phyloP scores from a whole-genome alignment of 2,329 filamentous ascomycete genomes.

The Aureobasidium sp. region DNA sequence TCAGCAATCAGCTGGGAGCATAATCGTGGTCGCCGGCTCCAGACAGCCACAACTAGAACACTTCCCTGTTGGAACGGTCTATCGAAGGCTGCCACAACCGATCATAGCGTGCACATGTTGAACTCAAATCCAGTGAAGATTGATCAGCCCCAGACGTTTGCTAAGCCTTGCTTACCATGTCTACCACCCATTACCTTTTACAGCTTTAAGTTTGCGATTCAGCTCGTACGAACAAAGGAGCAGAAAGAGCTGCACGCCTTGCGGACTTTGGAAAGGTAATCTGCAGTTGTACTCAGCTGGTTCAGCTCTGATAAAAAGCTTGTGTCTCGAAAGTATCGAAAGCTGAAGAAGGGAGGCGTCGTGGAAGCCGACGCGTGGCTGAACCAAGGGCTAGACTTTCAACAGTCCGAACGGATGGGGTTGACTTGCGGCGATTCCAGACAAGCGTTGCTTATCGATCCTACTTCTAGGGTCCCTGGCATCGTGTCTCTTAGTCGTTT shows the following conservation, averaged over 20 bases:
- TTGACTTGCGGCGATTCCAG: neutral
- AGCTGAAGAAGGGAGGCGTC: conserved; percentile 9
- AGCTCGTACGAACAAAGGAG: neutral
- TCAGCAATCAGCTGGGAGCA: neutral
- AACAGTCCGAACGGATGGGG: neutral
- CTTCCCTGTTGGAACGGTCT: neutral
- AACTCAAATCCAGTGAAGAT: neutral
- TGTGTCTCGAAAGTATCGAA: neutral
- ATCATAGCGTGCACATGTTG: neutral
- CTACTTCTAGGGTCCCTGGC: neutral
- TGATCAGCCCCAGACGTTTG: neutral
- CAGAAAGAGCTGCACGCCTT: too few relatives aligned
- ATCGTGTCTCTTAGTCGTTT: neutral
- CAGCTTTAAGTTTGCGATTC: neutral
- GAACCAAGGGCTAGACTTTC: conserved; percentile 7
- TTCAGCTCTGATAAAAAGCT: neutral
- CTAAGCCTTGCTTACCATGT: neutral
- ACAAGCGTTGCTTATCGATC: neutral
- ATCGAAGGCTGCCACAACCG: neutral
- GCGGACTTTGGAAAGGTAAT: neutral
- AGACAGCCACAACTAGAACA: neutral
- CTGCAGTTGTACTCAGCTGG: neutral
- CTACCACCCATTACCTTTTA: neutral
- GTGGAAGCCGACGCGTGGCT: conserved; percentile 5
- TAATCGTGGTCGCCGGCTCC: neutral